Base-by-base conservation (phyloP, 2,329 filamentous ascomycete species). In the Thermoascus crustaceus region DNA sequence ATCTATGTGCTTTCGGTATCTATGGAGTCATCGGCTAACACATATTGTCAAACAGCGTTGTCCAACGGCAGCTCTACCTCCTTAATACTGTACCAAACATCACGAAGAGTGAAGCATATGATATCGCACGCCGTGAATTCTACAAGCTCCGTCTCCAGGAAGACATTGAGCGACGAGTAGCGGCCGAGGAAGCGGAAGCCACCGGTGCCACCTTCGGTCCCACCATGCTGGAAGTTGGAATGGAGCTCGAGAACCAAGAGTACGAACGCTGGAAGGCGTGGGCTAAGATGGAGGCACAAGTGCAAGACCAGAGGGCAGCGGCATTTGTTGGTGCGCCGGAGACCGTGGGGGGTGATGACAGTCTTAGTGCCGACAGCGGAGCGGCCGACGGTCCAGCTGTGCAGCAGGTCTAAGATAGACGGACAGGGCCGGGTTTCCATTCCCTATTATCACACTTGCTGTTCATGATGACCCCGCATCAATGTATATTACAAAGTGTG, bases 201-300 rank as follows among this genome's bases (percentile, higher is more conserved):
- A 81, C 83, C 4, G 91, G 91, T 35, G 88, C 87, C 33, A 86
- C 86, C 69, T 96, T 96, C 58, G 86, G 86, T 58, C 83, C 81
- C 61, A 71, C 76, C 26, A 72, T 75, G 40, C 58, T 87, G 34
- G 80, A 94, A 41, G 69, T 94, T 38, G 79, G 85, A 46, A 84
- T 91, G 77, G 68, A 80, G 43, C 71, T 94, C 35, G 91, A 98
- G 64, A 79, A 93, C 63, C 64, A 73, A 49, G 70, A 78, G 41
- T 94, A 79, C 60, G 85, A 95, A 62, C 67, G 70, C 43, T 98
- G 91, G 91, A 89, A 87, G 72, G 53, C 54, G 17, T 94, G 86
- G 84, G 86, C 87, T 6, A 57, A 60, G 40, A 57, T 66, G 44
- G 66, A 77, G 55, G 65, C 71, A 23, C 64, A 68, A 23, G 47